Conservation (phyloP, 2,329 filamentous ascomycete genomes). For the Cercospora zeina region DNA sequence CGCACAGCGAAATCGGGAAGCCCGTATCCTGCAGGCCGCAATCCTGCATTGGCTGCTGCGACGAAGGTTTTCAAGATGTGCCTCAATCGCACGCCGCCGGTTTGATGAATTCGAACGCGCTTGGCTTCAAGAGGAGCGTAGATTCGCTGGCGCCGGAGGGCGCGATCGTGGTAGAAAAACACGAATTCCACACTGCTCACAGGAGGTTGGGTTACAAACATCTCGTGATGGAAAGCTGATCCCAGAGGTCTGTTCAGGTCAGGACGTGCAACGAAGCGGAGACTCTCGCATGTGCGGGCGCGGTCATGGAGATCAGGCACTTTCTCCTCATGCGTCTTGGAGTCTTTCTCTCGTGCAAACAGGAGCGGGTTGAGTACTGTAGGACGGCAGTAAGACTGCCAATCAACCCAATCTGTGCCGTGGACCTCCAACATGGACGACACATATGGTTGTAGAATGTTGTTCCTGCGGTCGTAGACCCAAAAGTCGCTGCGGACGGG, state of each 20-base stretch:
- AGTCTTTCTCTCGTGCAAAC: slow-evolving; percentile 2
- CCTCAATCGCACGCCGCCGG: slow-evolving; percentile 11
- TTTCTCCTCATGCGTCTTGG: background rate
- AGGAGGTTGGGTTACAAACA: slow-evolving; percentile 23
- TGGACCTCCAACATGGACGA: background rate
- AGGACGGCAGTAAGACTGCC: slow-evolving; percentile 8
- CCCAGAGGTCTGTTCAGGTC: background rate
- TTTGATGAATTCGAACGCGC: slow-evolving; percentile 5
- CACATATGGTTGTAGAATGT: slow-evolving; percentile 2
- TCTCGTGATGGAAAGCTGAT: slow-evolving; percentile 12
- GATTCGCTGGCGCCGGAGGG: background rate
- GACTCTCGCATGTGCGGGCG: slow-evolving; percentile 17
- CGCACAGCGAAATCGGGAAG: background rate
- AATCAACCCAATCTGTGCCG: background rate
- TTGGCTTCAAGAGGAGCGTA: background rate
- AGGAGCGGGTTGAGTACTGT: slow-evolving; percentile 19
- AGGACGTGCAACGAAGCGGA: slow-evolving; percentile 14
- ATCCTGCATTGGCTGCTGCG: background rate
- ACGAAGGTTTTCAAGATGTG: slow-evolving; percentile 12
- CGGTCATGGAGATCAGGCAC: background rate
- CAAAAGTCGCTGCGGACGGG: background rate
- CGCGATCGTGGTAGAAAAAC: slow-evolving; percentile 12
- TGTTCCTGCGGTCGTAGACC: background rate
- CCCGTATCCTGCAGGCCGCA: background rate
- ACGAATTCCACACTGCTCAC: slow-evolving; percentile 8